Evolutionary conservation across 2,329 filamentous ascomycete genomes (phyloP).

Genomic region (Fusarium nygamai): DNA sequence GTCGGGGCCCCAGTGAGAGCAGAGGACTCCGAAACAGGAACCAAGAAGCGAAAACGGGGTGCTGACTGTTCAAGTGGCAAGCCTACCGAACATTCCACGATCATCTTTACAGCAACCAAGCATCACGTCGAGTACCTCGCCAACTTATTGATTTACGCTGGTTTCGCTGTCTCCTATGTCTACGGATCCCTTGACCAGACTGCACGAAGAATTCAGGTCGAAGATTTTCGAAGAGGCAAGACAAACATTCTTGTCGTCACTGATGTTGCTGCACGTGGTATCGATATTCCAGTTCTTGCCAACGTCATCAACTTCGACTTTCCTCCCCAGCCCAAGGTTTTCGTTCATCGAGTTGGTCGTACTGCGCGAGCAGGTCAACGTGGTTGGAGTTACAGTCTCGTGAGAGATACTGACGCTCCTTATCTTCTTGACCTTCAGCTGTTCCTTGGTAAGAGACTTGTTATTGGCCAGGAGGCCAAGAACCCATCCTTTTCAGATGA

Average conservation of each 20-base stretch:
- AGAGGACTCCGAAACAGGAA: conserved; percentile 53
- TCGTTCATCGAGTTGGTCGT: conserved; percentile 93
- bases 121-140: conserved; percentile 96
- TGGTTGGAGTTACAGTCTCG: conserved; percentile 95
- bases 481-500: conserved; percentile 80
- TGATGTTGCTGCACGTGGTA: conserved; percentile 94
- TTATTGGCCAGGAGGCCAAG: conserved; percentile 75
- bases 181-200: conserved; percentile 96
- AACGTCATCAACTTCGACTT: conserved; percentile 99
- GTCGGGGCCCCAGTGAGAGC: conserved; percentile 67
- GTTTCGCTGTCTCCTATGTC: conserved; percentile 91
- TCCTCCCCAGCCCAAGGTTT: conserved; percentile 94
- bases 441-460: conserved; percentile 86
- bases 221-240: conserved; percentile 85
- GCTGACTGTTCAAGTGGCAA: conserved; percentile 66
- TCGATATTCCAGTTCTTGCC: conserved; percentile 94
- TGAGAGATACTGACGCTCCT: conserved; percentile 86
- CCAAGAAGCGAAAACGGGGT: conserved; percentile 78
- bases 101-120: conserved; percentile 94
- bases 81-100: conserved; percentile 90
- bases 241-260: conserved; percentile 95
- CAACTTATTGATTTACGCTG: conserved; percentile 79
- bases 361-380: conserved; percentile 92
- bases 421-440: conserved; percentile 95
- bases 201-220: conserved; percentile 89